Evolutionary conservation across 2,329 filamentous ascomycete genomes (phyloP), one percentile per base, ranked within the genome.

Genomic region (Cadophora sp.): DNA sequence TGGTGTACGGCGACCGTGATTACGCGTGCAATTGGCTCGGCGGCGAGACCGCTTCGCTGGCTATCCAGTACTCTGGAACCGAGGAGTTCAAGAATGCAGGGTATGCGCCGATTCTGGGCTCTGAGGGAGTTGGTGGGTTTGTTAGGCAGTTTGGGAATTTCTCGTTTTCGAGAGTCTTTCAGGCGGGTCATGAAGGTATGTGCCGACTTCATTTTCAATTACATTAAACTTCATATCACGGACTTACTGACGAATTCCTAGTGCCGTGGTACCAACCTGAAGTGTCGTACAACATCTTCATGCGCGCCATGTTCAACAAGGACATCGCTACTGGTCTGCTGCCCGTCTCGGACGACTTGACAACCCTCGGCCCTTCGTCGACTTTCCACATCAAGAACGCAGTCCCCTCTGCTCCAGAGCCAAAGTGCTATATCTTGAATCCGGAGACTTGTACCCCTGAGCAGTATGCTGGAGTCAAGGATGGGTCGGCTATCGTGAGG

Each of bases 111-210:
- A 86, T 95, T 68, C 79, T 87, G 5, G 87, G 91, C 26, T 90
- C 92, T 76, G 83, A 83, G 31, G 89, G 89, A 78, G 85, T 87
- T 74, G 91, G 86, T 65, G 92, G 92, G 19, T 84, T 87, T 66
- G 91, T 92, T 0, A 85, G 91, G 6, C 91, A 95, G 77, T 91
- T 87, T 74, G 91, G 90, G 19, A 93, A 93, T 72, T 84, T 91
- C 66, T 87, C 84, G 29, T 91, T 91, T 76, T 86, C 85, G 43
- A 83, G 89, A 16, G 81, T 91, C 58, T 91, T 87, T 76, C 85
- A 90, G 72, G 83, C 88, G 27, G 88, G 89, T 2, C 89, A 91
- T 74, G 34, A 71, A 81, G 12, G 86, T 86, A 77, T 34, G 55
- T 24, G 6, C 22, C 5, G 3, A 12, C 26, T 24, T 27, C 37